Evolutionary conservation across 2,329 filamentous ascomycete genomes (phyloP).

Genomic region (Apiospora pterosperma): DNA sequence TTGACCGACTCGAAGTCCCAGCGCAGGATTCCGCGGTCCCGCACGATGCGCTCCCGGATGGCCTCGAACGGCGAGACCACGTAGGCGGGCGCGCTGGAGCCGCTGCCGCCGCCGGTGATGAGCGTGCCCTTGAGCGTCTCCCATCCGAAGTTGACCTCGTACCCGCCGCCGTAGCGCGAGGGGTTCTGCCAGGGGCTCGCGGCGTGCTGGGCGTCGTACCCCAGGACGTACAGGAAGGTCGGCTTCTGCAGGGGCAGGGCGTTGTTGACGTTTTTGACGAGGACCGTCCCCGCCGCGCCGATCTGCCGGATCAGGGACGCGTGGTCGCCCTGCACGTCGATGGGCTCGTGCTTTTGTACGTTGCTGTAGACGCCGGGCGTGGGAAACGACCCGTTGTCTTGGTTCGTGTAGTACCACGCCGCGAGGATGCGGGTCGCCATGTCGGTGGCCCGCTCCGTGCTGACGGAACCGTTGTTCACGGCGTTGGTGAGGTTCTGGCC

Average conservation of each 20-base stretch:
- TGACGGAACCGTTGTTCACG: conserved; percentile 76
- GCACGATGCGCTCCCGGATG: conserved; percentile 44
- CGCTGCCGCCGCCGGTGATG: conserved; percentile 82
- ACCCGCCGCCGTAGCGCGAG: conserved; percentile 9
- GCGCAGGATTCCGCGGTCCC: conserved; percentile 9
- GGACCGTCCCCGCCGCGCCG: conserved; percentile 73
- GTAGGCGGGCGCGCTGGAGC: conserved; percentile 78
- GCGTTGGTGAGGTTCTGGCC: conserved; percentile 59
- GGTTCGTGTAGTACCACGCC: conserved; percentile 80
- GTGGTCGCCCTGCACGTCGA: conserved; percentile 74
- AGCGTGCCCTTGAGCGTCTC: conserved; percentile 62
- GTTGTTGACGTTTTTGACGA: conserved; percentile 69
- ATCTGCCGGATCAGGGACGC: conserved; percentile 70
- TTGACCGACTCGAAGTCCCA: conserved; percentile 12
- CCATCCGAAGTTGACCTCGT: conserved; percentile 11
- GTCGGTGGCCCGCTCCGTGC: conserved; percentile 75
- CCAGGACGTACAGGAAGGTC: conserved; percentile 12
- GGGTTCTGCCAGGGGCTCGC: conserved; percentile 9
- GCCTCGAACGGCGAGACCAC: conserved; percentile 69
- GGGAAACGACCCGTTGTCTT: conserved; percentile 51
- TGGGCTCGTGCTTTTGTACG: conserved; percentile 57
- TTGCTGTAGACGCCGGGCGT: conserved; percentile 61
- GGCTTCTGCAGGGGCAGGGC: conserved; percentile 18
- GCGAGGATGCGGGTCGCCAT: conserved; percentile 83
- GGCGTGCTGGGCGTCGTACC: conserved; percentile 51